Conservation (phyloP, 352 stramenopile genomes). For the Plasmopara halstedii region DNA sequence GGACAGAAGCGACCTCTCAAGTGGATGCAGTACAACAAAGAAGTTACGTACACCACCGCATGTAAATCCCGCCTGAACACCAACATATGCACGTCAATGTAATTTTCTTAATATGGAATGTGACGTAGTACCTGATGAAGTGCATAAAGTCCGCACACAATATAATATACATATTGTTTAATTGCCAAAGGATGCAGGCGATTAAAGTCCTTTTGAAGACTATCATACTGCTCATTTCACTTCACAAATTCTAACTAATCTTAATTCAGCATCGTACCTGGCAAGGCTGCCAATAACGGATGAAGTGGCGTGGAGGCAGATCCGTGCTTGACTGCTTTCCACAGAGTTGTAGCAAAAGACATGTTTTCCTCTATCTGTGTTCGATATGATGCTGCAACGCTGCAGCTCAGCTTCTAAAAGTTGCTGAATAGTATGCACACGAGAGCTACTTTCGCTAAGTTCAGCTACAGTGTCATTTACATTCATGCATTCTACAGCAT, state of each 20-base stretch:
- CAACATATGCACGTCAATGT: neutral
- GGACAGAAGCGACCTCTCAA: neutral
- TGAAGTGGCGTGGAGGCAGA: slow-evolving; percentile 14
- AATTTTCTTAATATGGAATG: neutral
- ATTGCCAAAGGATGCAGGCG: slow-evolving; percentile 29
- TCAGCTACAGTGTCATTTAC: slow-evolving; percentile 1
- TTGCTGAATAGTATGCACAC: neutral
- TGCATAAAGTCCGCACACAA: slow-evolving; percentile 18
- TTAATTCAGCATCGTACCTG: slow-evolving; percentile 3
- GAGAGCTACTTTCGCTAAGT: neutral
- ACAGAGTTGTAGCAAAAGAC: slow-evolving; percentile 22
- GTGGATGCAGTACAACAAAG: neutral
- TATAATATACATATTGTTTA: slow-evolving; percentile 25
- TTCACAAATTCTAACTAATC: neutral
- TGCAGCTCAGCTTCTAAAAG: slow-evolving; percentile 14
- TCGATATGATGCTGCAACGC: neutral
- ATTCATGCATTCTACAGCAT: slow-evolving; percentile 23
- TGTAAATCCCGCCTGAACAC: slow-evolving; percentile 11
- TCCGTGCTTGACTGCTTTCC: slow-evolving; percentile 2
- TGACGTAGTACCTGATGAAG: slow-evolving; percentile 27
- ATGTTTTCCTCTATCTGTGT: slow-evolving; percentile 3
- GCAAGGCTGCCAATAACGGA: slow-evolving; percentile 14
- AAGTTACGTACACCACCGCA: slow-evolving; percentile 30
- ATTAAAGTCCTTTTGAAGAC: slow-evolving; percentile 28
- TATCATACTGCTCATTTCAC: neutral